Conservation (phyloP, 1,284 basidiomycete species). For the Ganoderma leucocontextum region DNA sequence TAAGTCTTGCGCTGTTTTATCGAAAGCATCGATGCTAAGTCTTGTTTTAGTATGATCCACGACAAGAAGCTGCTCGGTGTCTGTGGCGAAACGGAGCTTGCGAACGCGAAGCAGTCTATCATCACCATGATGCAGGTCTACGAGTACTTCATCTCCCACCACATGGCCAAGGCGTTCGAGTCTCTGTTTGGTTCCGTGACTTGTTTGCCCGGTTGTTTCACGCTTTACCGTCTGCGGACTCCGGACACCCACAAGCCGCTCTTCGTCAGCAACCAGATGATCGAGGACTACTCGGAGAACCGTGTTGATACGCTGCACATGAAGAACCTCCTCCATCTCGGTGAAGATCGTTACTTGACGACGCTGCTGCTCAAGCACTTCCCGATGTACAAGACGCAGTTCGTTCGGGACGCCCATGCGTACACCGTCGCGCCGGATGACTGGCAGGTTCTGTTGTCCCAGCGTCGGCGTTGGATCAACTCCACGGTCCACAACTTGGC, state of each 20-base stretch:
- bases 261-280: slow-evolving; percentile 88
- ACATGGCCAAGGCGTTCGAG: slow-evolving; percentile 98
- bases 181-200: slow-evolving; percentile 97
- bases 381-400: slow-evolving; percentile 92
- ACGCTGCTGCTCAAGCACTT: slow-evolving; percentile 96
- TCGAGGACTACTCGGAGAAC: slow-evolving; percentile 95
- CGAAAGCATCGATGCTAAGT: slow-evolving; percentile 28
- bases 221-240: slow-evolving; percentile 91
- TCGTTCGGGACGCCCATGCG: slow-evolving; percentile 92
- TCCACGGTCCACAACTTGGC: slow-evolving; percentile 98
- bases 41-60: slow-evolving; percentile 75
- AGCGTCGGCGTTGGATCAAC: slow-evolving; percentile 99
- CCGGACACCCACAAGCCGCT: slow-evolving; percentile 93
- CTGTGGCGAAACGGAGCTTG: slow-evolving; percentile 91
- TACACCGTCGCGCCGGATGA: slow-evolving; percentile 92
- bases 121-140: slow-evolving; percentile 99
- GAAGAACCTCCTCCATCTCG: slow-evolving; percentile 96
- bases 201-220: slow-evolving; percentile 98
- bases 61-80: slow-evolving; percentile 95
- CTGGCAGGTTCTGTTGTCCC: slow-evolving; percentile 95
- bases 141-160: slow-evolving; percentile 97
- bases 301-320: slow-evolving; percentile 97
- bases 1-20: slow-evolving; percentile 49
- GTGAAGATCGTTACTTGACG: slow-evolving; percentile 98
- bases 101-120: slow-evolving; percentile 92